Evolutionary conservation across 352 stramenopile species (phyloP), one percentile per base, ranked within the genome.

Genomic region (Phytophthora podocarpi): DNA sequence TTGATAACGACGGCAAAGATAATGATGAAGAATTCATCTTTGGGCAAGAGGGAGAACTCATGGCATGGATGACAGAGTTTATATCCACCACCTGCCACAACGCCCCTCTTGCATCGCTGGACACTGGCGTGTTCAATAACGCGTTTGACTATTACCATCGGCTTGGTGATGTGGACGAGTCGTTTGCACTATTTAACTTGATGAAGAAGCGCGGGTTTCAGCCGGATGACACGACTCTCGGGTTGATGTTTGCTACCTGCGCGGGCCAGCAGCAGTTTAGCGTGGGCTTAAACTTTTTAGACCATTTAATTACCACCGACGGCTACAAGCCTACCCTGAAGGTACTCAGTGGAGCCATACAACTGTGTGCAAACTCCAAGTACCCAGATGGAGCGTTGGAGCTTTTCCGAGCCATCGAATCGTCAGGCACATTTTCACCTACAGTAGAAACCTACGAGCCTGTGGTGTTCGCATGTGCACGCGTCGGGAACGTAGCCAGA

Each of bases 101-200:
- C 15, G 74, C 75, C 9, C 69, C 76, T 0, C 8, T 57, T 4
- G 26, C 60, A 11, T 63, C 58, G 13, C 36, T 93, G 18, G 70
- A 86, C 15, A 41, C 70, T 12, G 73, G 71, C 15, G 84, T 90
- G 23, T 82, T 85, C 28, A 91, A 91, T 51, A 76, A 82, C 21
- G 82, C 70, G 2, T 76, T 93, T 34, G 82, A 90, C 47, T 89
- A 74, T 42, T 85, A 85, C 20, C 71, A 86, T 13, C 71, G 58
- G 12, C 53, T 75, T n/a, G 72, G 74, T n/a, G 70, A 90, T 11
- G 61, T 76, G 6, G 63, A 85, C 12, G 46, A 56, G 34, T 70
- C 68, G 1, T 87, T 90, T 45, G 57, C 79, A 16, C 39, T 90
- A 32, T 90, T 84, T 55, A 83, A 87, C 60, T 67, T 70, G 13